A percentile compares a stretch with the other conserved stretches of the same genome.
Conservation (phyloP, 441 rosid genomes). For the Populus hybrid region DNA sequence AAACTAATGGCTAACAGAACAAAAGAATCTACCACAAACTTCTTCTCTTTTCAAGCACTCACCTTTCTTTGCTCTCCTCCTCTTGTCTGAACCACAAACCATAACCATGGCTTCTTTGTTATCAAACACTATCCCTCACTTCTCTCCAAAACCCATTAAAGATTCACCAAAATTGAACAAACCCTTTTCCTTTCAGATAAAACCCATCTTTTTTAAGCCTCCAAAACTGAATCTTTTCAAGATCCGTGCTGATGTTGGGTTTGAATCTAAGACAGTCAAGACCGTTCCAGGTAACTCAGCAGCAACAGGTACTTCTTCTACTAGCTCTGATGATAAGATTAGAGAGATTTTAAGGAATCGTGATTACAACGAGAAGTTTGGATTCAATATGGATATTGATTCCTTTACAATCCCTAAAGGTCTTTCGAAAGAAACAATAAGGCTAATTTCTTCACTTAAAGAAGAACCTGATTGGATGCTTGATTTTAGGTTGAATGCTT, state of each 20-base stretch:
- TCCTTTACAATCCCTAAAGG: constrained; percentile 84
- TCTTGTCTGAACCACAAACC: constrained; percentile 1
- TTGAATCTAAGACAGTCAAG: constrained; percentile 31
- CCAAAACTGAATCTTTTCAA: not conserved
- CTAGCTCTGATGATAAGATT: constrained; percentile 57
- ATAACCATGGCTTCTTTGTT: constrained; percentile 30
- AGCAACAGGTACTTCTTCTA: constrained; percentile 14
- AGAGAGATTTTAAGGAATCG: constrained; percentile 60
- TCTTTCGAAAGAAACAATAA: constrained; percentile 66
- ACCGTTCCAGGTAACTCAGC: constrained; percentile 50
- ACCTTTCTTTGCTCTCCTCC: not conserved
- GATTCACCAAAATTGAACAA: constrained; percentile 11
- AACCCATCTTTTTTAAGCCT: not conserved
- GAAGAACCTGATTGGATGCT: constrained; percentile 95
- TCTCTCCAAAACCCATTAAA: constrained; percentile 14
- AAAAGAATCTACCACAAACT: not conserved
- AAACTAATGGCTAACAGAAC: constrained; percentile 12
- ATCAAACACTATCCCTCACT: constrained; percentile 20
- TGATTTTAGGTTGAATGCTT: constrained; percentile 71
- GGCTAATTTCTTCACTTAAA: constrained; percentile 61
- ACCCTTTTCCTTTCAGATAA: constrained; percentile 15
- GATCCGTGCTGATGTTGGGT: constrained; percentile 29
- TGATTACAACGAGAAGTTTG: constrained; percentile 67
- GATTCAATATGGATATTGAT: constrained; percentile 69
- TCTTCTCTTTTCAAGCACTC: not conserved